phyloP scores from a whole-genome alignment of 768 basidiomycete genomes.

The Russula sp. region DNA sequence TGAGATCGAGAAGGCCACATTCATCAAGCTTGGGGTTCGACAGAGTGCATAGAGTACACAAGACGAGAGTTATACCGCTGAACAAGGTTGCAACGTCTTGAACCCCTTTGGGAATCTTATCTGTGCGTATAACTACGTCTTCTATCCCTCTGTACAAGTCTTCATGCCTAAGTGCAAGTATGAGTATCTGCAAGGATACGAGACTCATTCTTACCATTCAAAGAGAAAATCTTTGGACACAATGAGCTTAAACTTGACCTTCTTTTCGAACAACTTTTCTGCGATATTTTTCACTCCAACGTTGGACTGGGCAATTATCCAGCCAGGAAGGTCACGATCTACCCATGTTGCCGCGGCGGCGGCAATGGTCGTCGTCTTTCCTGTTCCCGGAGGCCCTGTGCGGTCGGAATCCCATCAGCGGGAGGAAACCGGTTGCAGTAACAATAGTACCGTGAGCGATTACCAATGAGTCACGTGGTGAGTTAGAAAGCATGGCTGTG shows the following conservation, averaged over 20 bases:
- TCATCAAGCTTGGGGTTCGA: constrained; percentile 39
- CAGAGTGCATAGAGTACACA: constrained; percentile 47
- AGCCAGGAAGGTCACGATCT: constrained; percentile 32
- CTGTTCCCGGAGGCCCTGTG: constrained; percentile 19
- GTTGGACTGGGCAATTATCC: constrained; percentile 78
- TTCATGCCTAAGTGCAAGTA: constrained; percentile 40
- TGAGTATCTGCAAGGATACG: background rate
- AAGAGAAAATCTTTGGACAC: constrained; percentile 30
- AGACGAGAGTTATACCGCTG: constrained; percentile 32
- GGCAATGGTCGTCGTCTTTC: constrained; percentile 19
- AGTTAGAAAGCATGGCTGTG: constrained; percentile 8
- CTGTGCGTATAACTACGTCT: constrained; percentile 36
- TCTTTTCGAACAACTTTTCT: constrained; percentile 51
- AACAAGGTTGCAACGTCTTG: constrained; percentile 29
- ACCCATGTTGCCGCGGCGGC: constrained; percentile 12
- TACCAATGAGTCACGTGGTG: constrained; percentile 5
- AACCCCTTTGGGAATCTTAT: constrained; percentile 34
- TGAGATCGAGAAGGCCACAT: constrained; percentile 31
- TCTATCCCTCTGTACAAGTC: constrained; percentile 38
- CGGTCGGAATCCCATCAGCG: background rate
- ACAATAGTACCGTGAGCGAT: constrained; percentile 10
- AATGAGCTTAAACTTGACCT: constrained; percentile 52
- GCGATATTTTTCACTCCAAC: constrained; percentile 85
- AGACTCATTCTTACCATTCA: constrained; percentile 26
- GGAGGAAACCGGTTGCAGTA: background rate